Evolutionary conservation across 441 rosid species (phyloP), one percentile per base, ranked within the genome.

Genomic region (Pelargonium exstipulatum): DNA sequence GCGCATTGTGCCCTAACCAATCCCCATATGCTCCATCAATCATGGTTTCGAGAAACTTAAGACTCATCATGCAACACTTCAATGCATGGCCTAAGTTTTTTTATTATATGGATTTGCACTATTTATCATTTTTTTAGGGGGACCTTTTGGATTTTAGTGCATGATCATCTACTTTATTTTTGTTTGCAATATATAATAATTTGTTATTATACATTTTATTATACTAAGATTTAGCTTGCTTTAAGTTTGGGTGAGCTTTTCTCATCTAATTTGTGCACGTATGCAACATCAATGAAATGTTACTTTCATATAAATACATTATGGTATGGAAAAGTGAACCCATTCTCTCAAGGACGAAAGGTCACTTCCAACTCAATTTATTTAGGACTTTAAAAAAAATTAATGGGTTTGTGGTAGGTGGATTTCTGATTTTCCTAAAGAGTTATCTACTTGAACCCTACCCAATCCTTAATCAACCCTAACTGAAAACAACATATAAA

Each of bases 241-340:
- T 63, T 53, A 13, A 20, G 65, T 69, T 69, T 72, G 71, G 29
- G 65, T 74, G 74, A 22, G 49, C 32, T 29, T 83, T 73, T 68
- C 68, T 81, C 71, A 79, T 79, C 64, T 79, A 81, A 75, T 73
- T 67, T 45, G 42, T 71, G 76, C 81, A 79, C 71, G 75, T 74
- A 75, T 78, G 80, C 81, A 64, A 69, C 68, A 69, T 71, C 62
- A 74, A 61, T 35, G 77, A 71, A 68, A 79, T 24, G 72, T 83
- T 68, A 62, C 80, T 79, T 70, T 73, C 77, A 35, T 51, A 29
- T 1, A 64, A 67, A 68, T 73, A 64, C 67, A 57, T 73, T 43
- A 68, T 67, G 76, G 77, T 63, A 62, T 73, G 63, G 79, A 70
- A 73, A 42, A 66, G 74, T 69, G 45, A 70, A 62, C 60, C 63